Evolutionary conservation across 495 filamentous ascomycete genomes (phyloP), one percentile per base, ranked within the genome.

Genomic region (Trichoderma orchidacearum): DNA sequence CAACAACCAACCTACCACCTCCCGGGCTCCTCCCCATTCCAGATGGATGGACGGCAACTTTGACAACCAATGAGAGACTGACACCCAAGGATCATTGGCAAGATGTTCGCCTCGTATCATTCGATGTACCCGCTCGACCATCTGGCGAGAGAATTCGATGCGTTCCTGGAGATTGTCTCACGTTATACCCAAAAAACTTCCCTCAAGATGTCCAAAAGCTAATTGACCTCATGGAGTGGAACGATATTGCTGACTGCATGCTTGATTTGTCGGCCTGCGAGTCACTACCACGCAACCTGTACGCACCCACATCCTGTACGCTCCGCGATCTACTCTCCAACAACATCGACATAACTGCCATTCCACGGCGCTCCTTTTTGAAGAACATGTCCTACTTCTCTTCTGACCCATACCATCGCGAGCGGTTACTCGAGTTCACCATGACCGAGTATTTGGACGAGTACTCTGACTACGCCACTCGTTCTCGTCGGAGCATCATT

Each of bases 391-490:
- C 85, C 7, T 80, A 87, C 64, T 89, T 89, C 54, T 86, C 90
- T 4, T 61, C 68, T 0, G 81, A 95, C 67, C 65, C 71, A 18
- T 78, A 77, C 55, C 92, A 97, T 55, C 82, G 82, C 61, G 88
- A 94, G 53, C 83, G 92, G 9, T 79, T 99, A 0, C 61, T 79
- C 2, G 92, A 97, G 60, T 94, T 99, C 59, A 82, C 83, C 0
- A 77, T 84, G 55, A 80, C 86, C 0, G 76, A 84, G 17, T 86
- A 84, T 64, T 77, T 88, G 9, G 90, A 97, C 61, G 94, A 99
- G 59, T 81, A 94, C 17, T 96, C 86, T 72, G 94, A 99, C 66
- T 99, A 97, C 66, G 92, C 91, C 1, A 89, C 90, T 4, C 85
- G 94, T 6, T 92, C 93, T 6, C 84, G 93, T 50, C 84, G 93